Base-by-base conservation (phyloP, 202 grass and related monocot species). In the Cymbopogon flexuosus region DNA sequence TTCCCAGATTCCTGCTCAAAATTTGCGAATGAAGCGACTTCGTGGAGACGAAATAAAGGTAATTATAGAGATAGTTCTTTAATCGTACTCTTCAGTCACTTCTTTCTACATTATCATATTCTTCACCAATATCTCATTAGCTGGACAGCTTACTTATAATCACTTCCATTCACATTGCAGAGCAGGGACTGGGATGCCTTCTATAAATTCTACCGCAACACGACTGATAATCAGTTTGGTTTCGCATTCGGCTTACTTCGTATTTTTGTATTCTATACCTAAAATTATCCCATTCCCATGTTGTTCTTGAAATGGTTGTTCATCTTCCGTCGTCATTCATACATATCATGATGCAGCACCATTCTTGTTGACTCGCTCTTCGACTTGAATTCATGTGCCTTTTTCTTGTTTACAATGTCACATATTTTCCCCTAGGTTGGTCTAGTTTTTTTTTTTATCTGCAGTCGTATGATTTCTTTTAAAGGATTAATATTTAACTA, bases 191-290 rank as follows among this genome's bases (percentile, higher is more conserved):
- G 95, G 92, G 95, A 95, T 41, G 74, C 65, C 46, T 98, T 98
- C 83, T 95, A 93, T 73, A 84, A 85, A 72, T 98, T 95, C 86
- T 98, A 98, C 82, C 79, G 79, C 46, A 98, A 93, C 87, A 98
- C 95, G 74, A 98, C 95, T 41, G 92, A 98, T 84, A 98, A 98
- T 81, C 93, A 98, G 92, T 94, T 87, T 73, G 67, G 86, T 84
- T 82, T 69, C 75, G 37, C 81, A 77, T 68, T 74, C 70, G 62
- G 43, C 69, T 81, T 87, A 57, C 65, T 71, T 87, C 81, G 30
- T 70, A 65, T 45, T 54, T 54, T 70, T 70, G 59, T 18, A 37
- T 65, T 68, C 10, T n/a, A 19, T 75, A 49, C 22, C 40, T 43
- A 46, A 47, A 18, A 54, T 83, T 52, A 36, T 79, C 59, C n/a